Percentiles rank a stretch among this genome's conserved stretches.
Conservation (phyloP, 192 early-diverging fungal species). For the Coemansia sp. region DNA sequence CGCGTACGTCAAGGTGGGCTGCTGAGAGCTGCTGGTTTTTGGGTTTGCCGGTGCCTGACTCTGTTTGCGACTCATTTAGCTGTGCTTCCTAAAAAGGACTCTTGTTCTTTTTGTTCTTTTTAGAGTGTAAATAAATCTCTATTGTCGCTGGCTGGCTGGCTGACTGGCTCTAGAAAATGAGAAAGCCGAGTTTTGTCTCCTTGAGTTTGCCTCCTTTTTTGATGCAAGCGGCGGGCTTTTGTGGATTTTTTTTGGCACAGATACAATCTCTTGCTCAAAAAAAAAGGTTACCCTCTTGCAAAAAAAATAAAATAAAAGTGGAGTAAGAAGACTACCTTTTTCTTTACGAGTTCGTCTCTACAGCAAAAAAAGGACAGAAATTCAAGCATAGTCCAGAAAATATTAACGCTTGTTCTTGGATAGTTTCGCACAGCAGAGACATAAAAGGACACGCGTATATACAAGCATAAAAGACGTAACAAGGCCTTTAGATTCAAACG, state of each 20-base stretch:
- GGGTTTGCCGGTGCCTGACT: constrained; percentile 40
- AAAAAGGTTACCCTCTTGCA: neutral
- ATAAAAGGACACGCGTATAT: neutral
- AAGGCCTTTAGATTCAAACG: neutral
- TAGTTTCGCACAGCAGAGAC: neutral
- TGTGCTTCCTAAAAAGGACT: constrained; percentile 8
- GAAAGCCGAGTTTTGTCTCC: neutral
- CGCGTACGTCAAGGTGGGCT: constrained; percentile 43
- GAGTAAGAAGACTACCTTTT: constrained; percentile 9
- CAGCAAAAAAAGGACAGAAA: constrained; percentile 9
- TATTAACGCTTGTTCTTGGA: neutral
- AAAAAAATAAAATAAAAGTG: constrained; percentile 1
- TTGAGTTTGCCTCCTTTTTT: neutral
- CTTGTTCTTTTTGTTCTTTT: neutral
- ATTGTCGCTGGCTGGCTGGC: neutral
- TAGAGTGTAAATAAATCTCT: neutral
- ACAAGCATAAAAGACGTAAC: neutral
- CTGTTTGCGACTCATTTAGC: constrained; percentile 52
- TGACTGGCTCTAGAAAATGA: neutral
- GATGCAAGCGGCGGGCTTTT: too few species aligned
- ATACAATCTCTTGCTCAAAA: neutral
- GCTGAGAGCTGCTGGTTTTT: constrained; percentile 49
- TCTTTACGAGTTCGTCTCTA: constrained; percentile 36
- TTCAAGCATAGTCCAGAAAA: neutral
- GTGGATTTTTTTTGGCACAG: constrained; percentile 3